Evolutionary conservation across 2,329 filamentous ascomycete species (phyloP).

Genomic region (Alternaria triticina): DNA sequence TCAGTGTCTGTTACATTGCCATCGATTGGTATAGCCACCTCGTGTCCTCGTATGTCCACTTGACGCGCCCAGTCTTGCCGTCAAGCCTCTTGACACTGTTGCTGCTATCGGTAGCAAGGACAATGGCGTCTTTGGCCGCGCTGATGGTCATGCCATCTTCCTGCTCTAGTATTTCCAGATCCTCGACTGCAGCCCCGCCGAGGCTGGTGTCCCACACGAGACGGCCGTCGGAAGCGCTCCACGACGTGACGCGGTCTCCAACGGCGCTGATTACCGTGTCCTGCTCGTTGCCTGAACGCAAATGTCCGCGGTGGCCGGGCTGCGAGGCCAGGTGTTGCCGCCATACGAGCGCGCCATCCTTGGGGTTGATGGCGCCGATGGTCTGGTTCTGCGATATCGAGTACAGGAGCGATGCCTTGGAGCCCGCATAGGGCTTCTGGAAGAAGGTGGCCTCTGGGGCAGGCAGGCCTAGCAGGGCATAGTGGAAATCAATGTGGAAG

Average conservation of each 20-base stretch:
- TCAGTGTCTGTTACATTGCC: conserved; percentile 11
- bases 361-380: conserved; percentile 87
- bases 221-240: conserved; percentile 83
- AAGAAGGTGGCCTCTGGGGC: conserved; percentile 89
- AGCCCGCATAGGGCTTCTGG: conserved; percentile 80
- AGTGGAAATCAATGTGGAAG: conserved; percentile 89
- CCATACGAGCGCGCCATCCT: conserved; percentile 85
- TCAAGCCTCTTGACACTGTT: conserved; percentile 73
- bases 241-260: conserved; percentile 74
- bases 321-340: conserved; percentile 71
- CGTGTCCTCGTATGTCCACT: conserved; percentile 78
- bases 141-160: conserved; percentile 60
- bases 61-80: conserved; percentile 72
- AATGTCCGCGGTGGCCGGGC: conserved; percentile 48
- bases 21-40: conserved; percentile 49
- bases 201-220: conserved; percentile 75
- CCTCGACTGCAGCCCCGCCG: conserved; percentile 62
- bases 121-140: conserved; percentile 71
- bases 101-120: conserved; percentile 65
- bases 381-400: conserved; percentile 85
- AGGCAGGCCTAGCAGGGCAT: conserved; percentile 84
- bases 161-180: conserved; percentile 79
- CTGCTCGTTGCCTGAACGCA: conserved; percentile 80
- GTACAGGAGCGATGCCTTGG: conserved; percentile 88
- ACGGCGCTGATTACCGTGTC: conserved; percentile 77